These are phyloP conservation scores for Syzygium aqueum DNA, from an alignment of 345 rosid species.

Conservation along the genomic window DNA sequence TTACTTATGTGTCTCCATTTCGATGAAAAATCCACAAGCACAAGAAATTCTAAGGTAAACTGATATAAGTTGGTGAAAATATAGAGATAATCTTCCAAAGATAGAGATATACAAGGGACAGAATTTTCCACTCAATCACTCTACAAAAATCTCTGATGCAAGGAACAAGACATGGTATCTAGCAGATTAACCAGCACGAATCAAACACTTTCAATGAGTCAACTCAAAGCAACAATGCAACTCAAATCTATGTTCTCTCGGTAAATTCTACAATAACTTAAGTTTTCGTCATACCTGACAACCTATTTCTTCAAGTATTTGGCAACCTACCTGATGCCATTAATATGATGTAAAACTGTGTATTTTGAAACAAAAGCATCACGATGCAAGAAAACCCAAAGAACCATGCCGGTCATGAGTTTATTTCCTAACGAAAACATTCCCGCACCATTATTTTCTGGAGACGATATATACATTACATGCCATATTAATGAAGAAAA, in stretches of 20 bases:
- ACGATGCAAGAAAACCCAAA: neutral
- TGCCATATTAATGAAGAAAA: neutral
- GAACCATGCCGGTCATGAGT: neutral
- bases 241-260: neutral
- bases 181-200: neutral
- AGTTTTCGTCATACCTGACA: neutral
- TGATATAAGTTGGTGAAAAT: neutral
- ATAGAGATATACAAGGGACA: neutral
- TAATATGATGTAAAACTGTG: neutral
- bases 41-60: neutral
- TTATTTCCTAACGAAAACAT: neutral
- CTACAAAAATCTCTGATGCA: neutral
- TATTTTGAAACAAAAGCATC: neutral
- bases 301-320: neutral
- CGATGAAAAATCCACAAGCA: neutral
- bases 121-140: neutral
- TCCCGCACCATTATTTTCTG: neutral
- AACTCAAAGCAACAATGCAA: neutral
- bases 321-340: neutral
- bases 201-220: neutral
- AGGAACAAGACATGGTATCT: neutral
- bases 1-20: neutral
- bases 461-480: neutral
- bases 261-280: neutral
- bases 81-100: neutral